A percentile compares a stretch with the other conserved stretches of the same genome.
Evolutionary conservation across 2,329 filamentous ascomycete genomes (phyloP).

Genomic region (Pseudogymnoascus verrucosus): DNA sequence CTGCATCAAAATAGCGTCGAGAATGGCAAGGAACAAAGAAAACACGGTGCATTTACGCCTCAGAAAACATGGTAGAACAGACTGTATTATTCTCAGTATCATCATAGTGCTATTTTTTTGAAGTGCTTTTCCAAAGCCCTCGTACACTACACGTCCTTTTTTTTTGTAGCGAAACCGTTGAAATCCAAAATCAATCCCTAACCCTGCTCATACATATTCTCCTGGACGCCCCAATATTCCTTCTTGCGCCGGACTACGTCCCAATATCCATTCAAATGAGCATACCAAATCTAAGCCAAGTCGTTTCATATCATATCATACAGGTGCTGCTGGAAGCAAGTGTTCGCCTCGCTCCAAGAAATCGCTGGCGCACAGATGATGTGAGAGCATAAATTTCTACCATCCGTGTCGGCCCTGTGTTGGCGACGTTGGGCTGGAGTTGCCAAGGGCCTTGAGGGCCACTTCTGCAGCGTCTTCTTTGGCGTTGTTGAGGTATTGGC

Average conservation of each 20-base stretch:
- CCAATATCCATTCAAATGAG: background rate
- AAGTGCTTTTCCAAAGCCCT: slow-evolving; percentile 4
- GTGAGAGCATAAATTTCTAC: slow-evolving; percentile 18
- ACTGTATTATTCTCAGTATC: slow-evolving; percentile 5
- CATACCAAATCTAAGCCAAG: slow-evolving; percentile 5
- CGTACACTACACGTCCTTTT: background rate
- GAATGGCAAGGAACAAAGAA: background rate
- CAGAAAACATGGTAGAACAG: background rate
- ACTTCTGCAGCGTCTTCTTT: slow-evolving; percentile 87
- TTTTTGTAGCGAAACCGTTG: background rate
- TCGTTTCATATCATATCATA: slow-evolving; percentile 8
- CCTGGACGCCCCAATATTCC: slow-evolving; percentile 3
- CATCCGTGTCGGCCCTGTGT: slow-evolving; percentile 32
- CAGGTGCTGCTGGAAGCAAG: slow-evolving; percentile 7
- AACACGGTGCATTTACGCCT: background rate
- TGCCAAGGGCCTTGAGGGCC: slow-evolving; percentile 52
- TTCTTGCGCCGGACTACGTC: slow-evolving; percentile 2
- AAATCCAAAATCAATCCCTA: slow-evolving; percentile 4
- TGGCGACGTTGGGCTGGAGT: slow-evolving; percentile 35
- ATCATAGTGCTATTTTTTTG: background rate
- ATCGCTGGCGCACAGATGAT: slow-evolving; percentile 5
- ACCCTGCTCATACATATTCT: slow-evolving; percentile 6
- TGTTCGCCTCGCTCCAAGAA: slow-evolving; percentile 1
- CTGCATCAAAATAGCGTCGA: background rate
- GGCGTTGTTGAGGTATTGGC: slow-evolving; percentile 78